Base-by-base conservation (phyloP, 1,284 basidiomycete genomes). In the Moesziomyces sp. region DNA sequence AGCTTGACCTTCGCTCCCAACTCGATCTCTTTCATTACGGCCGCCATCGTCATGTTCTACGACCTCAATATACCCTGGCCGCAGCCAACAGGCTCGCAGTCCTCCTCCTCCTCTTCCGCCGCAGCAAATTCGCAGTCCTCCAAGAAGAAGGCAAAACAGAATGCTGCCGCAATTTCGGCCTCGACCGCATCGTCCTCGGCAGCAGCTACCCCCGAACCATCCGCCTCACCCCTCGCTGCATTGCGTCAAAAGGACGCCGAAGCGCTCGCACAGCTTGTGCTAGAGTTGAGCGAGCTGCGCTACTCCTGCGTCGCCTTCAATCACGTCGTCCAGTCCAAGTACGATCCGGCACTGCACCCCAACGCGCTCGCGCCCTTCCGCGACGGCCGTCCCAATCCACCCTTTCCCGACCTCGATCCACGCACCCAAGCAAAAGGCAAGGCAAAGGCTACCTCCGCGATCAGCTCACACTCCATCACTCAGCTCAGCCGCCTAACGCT, bases 401-500 rank as follows among this genome's bases (percentile, higher is more conserved):
- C 77, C 8, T 83, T 83, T 34, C 81, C 81, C 13, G 57, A 78
- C 13, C 65, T 82, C n/a, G 80, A 81, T 46, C 73, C 76, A 1
- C 63, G 78, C 5, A 71, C 64, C 1, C 47, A 58, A 19, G 60
- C 53, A 3, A 66, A 59, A 10, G 46, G 54, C 34, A 69, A 61
- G 28, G 21, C 51, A 11, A 66, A 62, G 34, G 43, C 52, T 3
- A 49, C 13, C n/a, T 21, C 46, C 13, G 3, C 46, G 1, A 16
- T 9, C 10, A 30, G 56, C 19, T 40, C 28, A 6, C 40, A n/a
- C 18, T 51, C 51, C 3, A 45, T 81, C 34, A 68, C 54, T 1
- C 84, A 85, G 60, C 78, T 84, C 10, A 80, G 76, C 38, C 72
- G 84, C 1, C 55, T 85, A 4, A 85, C 83, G 2, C 55, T 84